Evolutionary conservation across 2,329 filamentous ascomycete genomes (phyloP), one percentile per base, ranked within the genome.

Genomic region (Xylaria arbuscula): DNA sequence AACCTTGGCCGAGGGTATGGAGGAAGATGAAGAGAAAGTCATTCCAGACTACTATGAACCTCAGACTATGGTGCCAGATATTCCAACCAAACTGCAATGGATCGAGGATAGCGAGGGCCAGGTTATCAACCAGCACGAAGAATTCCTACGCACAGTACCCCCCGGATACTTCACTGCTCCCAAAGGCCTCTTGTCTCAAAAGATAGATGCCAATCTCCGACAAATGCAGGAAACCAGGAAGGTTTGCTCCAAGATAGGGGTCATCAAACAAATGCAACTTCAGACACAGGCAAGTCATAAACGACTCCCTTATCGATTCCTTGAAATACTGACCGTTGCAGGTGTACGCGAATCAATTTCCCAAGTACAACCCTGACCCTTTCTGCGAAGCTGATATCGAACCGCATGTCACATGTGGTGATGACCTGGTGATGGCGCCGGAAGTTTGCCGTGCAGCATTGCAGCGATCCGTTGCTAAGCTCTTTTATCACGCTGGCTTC

Each of bases 261-360:
- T 99, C 70, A 96, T 99, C 78, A 99, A 98, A 83, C 96, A 99
- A 82, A 99, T 99, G 96, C 96, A 99, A 81, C 89, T 98, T 62
- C 96, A 99, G 80, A 93, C 94, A 60, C 96, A 98, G 87, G 93
- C 93, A 88, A 78, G 83, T 47, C 8, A 57, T 42, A 7, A 36
- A 66, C 54, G 6, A 36, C 67, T 56, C 9, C 36, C 9, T 66
- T 53, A n/a, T 36, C 36, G 42, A 58, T 51, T 56, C 11, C 50
- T 38, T 54, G 2, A 66, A 22, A 72, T 60, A 71, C 77, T 80
- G 64, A 81, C 69, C 10, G 28, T 67, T 0, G 24, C 57, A 96
- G 92, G 92, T 97, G 78, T 99, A 99, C 78, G 92, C 94, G 76
- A 99, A 99, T 77, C 96, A 99, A 79, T 99, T 99, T 76, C 94